Conservation (phyloP, 768 basidiomycete genomes). For the Suillus americanus region DNA sequence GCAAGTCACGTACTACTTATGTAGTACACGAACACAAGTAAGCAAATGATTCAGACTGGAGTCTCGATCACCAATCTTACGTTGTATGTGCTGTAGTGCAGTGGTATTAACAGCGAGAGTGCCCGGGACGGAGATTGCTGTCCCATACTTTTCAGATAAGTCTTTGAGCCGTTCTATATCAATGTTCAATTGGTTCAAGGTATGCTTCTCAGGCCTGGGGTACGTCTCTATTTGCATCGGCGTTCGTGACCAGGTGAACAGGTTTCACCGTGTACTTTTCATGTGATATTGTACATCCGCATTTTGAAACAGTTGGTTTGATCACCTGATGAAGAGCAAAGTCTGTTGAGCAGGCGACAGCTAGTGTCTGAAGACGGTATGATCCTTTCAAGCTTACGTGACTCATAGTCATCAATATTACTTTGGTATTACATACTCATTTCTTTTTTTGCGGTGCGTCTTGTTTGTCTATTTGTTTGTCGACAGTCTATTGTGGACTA, state of each 20-base stretch:
- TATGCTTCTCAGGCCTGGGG: not conserved
- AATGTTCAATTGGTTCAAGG: not conserved
- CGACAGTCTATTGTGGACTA: conserved; percentile 14
- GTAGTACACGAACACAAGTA: not conserved
- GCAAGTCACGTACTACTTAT: not conserved
- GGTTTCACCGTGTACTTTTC: not conserved
- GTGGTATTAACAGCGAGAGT: not conserved
- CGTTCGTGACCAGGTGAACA: not conserved
- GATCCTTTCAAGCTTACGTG: conserved; percentile 45
- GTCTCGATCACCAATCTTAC: no score
- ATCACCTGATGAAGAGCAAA: conserved; percentile 43
- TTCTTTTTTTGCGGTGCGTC: conserved; percentile 50
- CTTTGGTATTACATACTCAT: no score
- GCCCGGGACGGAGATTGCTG: not conserved
- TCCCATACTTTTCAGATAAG: not conserved
- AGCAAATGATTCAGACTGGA: no score
- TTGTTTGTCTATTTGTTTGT: not conserved
- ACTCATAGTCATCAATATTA: conserved; percentile 47
- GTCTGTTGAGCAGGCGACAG: conserved; percentile 34
- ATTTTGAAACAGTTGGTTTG: conserved; percentile 34
- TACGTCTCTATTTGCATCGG: not conserved
- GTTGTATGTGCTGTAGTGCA: not conserved
- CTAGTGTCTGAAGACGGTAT: conserved; percentile 44
- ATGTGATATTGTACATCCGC: not conserved
- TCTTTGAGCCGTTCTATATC: not conserved